Conservation (phyloP, 768 basidiomycete genomes). For the Trichaptum fuscoviolaceum region DNA sequence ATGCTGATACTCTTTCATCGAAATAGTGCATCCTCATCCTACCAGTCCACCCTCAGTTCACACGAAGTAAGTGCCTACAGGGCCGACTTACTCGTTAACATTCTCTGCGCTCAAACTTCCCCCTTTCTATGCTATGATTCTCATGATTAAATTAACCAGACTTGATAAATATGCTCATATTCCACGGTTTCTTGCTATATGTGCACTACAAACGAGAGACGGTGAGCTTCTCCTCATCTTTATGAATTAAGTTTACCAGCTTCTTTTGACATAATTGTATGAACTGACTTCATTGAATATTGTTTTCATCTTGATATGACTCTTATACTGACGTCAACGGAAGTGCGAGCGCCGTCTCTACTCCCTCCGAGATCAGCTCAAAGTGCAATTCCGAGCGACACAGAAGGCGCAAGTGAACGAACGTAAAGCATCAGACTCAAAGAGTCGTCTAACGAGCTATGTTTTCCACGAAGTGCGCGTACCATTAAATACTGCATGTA, state of each 20-base stretch:
- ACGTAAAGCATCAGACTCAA: constrained; percentile 39
- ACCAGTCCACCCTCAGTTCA: not conserved
- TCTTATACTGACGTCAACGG: not conserved
- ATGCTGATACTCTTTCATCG: no score
- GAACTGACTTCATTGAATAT: no score
- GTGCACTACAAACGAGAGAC: constrained; percentile 64
- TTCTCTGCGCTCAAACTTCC: no score
- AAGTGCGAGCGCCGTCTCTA: constrained; percentile 57
- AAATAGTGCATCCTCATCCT: not conserved
- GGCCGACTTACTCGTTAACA: not conserved
- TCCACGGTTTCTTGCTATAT: constrained; percentile 79
- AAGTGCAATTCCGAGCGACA: constrained; percentile 56
- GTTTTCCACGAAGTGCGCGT: constrained; percentile 40
- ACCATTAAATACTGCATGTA: constrained; percentile 39
- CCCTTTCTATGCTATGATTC: no score
- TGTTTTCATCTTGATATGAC: no score
- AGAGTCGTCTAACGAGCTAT: constrained; percentile 35
- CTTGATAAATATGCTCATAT: constrained; percentile 67
- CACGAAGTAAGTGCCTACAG: constrained; percentile 15
- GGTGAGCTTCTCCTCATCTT: constrained; percentile 26
- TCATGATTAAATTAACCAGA: no score
- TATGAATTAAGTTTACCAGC: not conserved
- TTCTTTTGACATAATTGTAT: no score
- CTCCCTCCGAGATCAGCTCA: constrained; percentile 68
- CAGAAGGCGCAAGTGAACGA: constrained; percentile 72